Evolutionary conservation across 2,329 filamentous ascomycete species (phyloP), one percentile per base, ranked within the genome.

Genomic region (Amauroascus verrucosus): DNA sequence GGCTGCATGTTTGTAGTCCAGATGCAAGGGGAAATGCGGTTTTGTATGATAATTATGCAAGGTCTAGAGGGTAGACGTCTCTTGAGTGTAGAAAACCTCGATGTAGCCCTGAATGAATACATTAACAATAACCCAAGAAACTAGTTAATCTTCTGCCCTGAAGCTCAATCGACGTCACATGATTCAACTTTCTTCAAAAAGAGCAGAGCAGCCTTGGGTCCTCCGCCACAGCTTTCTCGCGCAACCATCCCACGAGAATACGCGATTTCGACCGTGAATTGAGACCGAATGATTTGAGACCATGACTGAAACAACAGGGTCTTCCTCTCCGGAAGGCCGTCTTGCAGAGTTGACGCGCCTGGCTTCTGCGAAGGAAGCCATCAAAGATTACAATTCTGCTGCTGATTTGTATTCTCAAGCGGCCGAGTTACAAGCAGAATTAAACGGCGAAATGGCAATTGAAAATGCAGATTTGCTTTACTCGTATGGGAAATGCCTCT

Each of bases 401-500:
- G 82, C 88, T 54, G 91, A 97, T 65, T 75, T 90, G 58, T 97
- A 90, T 73, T 90, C 89, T 41, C 81, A 84, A 64, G 93, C 93
- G 30, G 88, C 88, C 53, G 87, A 94, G 68, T 79, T 96, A 57
- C 93, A 98, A 72, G 88, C 87, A 54, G 82, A 88, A 67, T 76
- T 96, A 67, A 93, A 96, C 68, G 93, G 91, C 68, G 93, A 97
- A 71, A 86, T 94, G 78, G 83, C 83, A 14, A 82, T 87, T 3
- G 84, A 88, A 54, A 98, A 98, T 63, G 91, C 90, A 48, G 91
- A 97, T 67, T 81, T 98, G 45, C 81, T 97, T 18, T 98, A 95
- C 70, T 81, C 89, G 59, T 98, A 98, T 70, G 93, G 93, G 13
- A 87, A 91, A 66, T 88, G 88, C 54, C 75, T 98, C 18, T 97